Conservation (phyloP, 768 basidiomycete genomes). For the Amanita polypyramis region DNA sequence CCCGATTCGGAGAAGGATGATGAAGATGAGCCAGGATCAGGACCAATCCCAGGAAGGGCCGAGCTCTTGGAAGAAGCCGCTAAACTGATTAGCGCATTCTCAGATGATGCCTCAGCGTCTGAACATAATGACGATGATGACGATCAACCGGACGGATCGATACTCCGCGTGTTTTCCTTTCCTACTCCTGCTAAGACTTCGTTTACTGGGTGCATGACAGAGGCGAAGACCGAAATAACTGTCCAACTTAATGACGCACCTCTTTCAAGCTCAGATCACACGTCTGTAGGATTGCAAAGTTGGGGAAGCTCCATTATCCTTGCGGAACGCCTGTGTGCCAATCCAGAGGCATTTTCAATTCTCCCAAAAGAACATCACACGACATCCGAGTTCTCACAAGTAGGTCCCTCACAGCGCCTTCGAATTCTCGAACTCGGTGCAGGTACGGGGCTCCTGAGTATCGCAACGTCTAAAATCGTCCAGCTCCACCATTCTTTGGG, state of each 20-base stretch:
- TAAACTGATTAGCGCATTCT: constrained; percentile 44
- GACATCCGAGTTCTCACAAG: too few relatives aligned
- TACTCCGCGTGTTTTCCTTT: constrained; percentile 48
- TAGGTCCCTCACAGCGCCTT: constrained; percentile 16
- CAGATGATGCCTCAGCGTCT: constrained; percentile 18
- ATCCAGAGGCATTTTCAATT: constrained; percentile 26
- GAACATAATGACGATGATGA: constrained; percentile 17
- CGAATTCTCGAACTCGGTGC: constrained; percentile 75
- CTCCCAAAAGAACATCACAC: constrained; percentile 5
- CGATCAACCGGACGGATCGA: constrained; percentile 26
- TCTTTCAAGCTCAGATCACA: constrained; percentile 54
- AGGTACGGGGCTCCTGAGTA: constrained; percentile 77
- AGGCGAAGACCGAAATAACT: constrained; percentile 17
- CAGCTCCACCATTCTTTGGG: constrained; percentile 12
- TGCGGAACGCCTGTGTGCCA: constrained; percentile 46
- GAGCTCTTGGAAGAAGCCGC: constrained; percentile 45
- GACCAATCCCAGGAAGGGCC: constrained; percentile 29
- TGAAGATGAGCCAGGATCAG: too few relatives aligned
- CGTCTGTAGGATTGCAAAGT: constrained; percentile 74
- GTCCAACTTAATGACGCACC: constrained; percentile 66
- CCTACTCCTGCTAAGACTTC: constrained; percentile 14
- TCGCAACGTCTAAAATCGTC: constrained; percentile 42
- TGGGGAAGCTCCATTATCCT: constrained; percentile 76
- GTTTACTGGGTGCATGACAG: too few relatives aligned
- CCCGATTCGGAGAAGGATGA: constrained; percentile 25